Evolutionary conservation across 805 yeast genomes (phyloP).

Genomic region (Blastobotrys attinorum): DNA sequence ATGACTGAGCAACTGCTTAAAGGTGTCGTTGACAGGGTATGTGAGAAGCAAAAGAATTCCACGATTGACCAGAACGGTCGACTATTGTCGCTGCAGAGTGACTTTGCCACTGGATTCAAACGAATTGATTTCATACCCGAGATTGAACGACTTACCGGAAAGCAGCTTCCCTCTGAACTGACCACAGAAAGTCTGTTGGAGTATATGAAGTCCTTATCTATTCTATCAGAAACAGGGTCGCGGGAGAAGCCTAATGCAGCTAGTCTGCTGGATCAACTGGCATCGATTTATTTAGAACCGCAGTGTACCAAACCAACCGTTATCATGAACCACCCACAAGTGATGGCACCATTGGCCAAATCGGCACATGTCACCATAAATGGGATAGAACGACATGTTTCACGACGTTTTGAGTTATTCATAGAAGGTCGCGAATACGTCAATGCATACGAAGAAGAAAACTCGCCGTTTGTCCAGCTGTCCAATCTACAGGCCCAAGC

Average conservation of each 20-base stretch:
- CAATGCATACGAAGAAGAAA: conserved; percentile 96
- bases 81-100: conserved; percentile 8
- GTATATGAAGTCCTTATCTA: conserved; percentile 21
- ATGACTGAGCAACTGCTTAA: conserved; percentile 53
- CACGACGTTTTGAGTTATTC: conserved; percentile 78
- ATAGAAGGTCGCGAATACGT: conserved; percentile 73
- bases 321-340: conserved; percentile 74
- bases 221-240: too few species aligned
- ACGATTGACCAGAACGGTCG: conserved; percentile 9
- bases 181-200: conserved; percentile 32
- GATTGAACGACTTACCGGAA: conserved; percentile 47
- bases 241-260: conserved; percentile 29
- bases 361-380: conserved; percentile 30
- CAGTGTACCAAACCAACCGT: conserved; percentile 58
- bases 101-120: conserved; percentile 26
- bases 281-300: conserved; percentile 58
- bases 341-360: conserved; percentile 84
- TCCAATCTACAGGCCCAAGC: conserved; percentile 54
- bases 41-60: conserved; percentile 4
- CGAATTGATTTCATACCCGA: conserved; percentile 61
- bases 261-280: conserved; percentile 48
- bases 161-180: conserved; percentile 39
- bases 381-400: conserved; percentile 31
- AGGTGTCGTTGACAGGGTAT: conserved; percentile 32
- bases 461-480: conserved; percentile 67